phyloP scores from a whole-genome alignment of 2,329 filamentous ascomycete genomes.

The Ceratocystis colombiana region DNA sequence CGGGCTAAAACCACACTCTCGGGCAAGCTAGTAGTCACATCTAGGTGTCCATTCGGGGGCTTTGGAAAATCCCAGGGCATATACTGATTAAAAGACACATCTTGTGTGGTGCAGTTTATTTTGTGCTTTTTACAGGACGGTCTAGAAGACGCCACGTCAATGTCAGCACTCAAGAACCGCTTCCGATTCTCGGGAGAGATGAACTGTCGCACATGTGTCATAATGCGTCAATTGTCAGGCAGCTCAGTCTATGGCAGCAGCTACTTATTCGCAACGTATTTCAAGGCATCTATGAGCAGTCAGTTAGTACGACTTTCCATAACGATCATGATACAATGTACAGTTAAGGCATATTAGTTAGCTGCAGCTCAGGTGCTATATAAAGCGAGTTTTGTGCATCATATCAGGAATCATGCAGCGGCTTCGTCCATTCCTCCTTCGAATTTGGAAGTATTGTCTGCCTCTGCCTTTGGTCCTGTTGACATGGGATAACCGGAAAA shows the following conservation, averaged over 20 bases:
- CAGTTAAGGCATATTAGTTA: not conserved
- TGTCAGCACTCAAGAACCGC: not conserved
- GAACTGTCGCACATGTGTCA: not conserved
- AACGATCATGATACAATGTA: not conserved
- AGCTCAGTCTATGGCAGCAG: not conserved
- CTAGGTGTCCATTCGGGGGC: not conserved
- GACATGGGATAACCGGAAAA: constrained; percentile 10
- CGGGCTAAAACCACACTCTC: not conserved
- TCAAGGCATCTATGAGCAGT: not conserved
- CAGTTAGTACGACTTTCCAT: not conserved
- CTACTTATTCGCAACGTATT: not conserved
- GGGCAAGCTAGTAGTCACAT: not conserved
- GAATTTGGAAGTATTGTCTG: not conserved
- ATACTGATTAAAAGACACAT: not conserved
- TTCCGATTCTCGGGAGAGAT: constrained; percentile 3
- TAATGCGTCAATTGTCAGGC: not conserved
- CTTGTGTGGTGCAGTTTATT: not conserved
- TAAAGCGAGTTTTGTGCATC: constrained; percentile 16
- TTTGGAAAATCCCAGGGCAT: not conserved
- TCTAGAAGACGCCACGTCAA: not conserved
- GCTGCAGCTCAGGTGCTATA: constrained; percentile 21
- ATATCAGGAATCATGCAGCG: constrained; percentile 15
- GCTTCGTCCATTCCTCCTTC: constrained; percentile 11
- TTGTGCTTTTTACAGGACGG: not conserved
- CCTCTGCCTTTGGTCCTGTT: constrained; percentile 24